These are phyloP conservation scores for Apophysomyces sp. DNA, from an alignment of 371 early-diverging fungal genomes.

Conservation along the genomic window DNA sequence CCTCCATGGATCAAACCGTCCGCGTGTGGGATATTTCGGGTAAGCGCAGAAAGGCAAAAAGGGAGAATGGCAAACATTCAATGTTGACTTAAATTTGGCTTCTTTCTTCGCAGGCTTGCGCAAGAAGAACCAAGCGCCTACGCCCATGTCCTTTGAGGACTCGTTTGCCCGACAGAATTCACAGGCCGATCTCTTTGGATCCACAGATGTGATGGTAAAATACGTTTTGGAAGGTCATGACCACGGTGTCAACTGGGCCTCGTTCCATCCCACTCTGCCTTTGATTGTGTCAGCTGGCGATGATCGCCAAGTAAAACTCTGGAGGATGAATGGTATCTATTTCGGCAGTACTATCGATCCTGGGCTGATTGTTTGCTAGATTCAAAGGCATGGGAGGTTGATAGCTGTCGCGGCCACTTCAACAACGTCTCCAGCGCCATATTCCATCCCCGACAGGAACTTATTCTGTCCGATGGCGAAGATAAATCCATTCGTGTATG, in stretches of 20 bases:
- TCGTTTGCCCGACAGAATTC: constrained; percentile 52
- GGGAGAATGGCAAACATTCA: neutral
- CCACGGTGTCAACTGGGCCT: constrained; percentile 98
- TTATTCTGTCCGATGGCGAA: constrained; percentile 93
- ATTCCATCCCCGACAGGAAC: constrained; percentile 92
- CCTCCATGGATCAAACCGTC: constrained; percentile 98
- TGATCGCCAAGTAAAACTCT: constrained; percentile 97
- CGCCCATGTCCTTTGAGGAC: constrained; percentile 60
- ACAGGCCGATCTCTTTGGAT: constrained; percentile 91
- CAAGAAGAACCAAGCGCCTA: constrained; percentile 76
- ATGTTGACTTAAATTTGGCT: neutral
- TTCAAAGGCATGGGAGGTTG: constrained; percentile 96
- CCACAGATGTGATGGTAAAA: constrained; percentile 94
- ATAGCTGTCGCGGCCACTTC: constrained; percentile 97
- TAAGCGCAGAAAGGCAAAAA: constrained; percentile 17
- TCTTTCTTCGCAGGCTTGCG: constrained; percentile 59
- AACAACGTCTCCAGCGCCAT: constrained; percentile 94
- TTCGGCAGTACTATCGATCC: neutral
- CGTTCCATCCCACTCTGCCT: constrained; percentile 93
- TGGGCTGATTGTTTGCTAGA: constrained; percentile 43
- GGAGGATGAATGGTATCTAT: constrained; percentile 91
- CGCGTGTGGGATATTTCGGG: constrained; percentile 99
- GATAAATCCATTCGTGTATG: constrained; percentile 98
- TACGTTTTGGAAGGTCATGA: constrained; percentile 99
- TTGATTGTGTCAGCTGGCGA: constrained; percentile 97